These are phyloP conservation scores for Nemania sp. DNA, from an alignment of 2,329 filamentous ascomycete species.

Conservation along the genomic window DNA sequence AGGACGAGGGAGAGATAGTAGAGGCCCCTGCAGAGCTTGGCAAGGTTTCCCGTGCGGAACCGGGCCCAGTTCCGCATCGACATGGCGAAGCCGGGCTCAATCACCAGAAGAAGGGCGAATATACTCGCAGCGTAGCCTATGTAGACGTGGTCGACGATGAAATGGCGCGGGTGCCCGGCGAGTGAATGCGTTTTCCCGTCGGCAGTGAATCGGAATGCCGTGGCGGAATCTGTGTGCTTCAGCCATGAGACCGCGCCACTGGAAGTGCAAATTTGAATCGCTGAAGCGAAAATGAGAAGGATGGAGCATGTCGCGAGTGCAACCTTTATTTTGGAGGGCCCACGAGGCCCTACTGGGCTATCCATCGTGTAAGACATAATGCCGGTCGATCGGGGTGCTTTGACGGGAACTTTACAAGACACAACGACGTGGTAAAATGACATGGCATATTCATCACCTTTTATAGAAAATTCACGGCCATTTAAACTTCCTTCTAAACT, in stretches of 20 bases:
- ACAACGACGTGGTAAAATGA: not conserved
- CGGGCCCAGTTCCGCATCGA: slow-evolving; percentile 35
- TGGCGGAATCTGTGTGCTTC: slow-evolving; percentile 38
- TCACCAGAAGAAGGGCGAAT: slow-evolving; percentile 42
- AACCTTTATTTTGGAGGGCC: slow-evolving; percentile 12
- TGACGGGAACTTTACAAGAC: not conserved
- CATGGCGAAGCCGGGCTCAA: slow-evolving; percentile 42
- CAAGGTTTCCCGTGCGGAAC: slow-evolving; percentile 24
- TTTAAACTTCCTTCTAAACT: not conserved
- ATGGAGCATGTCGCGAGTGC: slow-evolving; percentile 36
- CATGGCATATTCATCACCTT: not conserved
- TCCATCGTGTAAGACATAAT: slow-evolving; percentile 11
- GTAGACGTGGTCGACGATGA: slow-evolving; percentile 48
- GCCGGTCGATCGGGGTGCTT: not conserved
- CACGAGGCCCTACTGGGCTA: not conserved
- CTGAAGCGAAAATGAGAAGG: slow-evolving; percentile 44
- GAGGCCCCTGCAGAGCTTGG: slow-evolving; percentile 16
- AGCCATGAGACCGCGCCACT: slow-evolving; percentile 47
- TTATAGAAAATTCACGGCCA: not conserved
- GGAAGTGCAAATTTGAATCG: slow-evolving; percentile 47
- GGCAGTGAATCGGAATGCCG: slow-evolving; percentile 34
- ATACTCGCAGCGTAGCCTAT: slow-evolving; percentile 49
- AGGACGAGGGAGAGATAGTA: slow-evolving; percentile 43
- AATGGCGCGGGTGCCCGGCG: slow-evolving; percentile 37
- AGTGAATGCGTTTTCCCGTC: slow-evolving; percentile 35